Evolutionary conservation across 1,139 yeast genomes (phyloP).

Genomic region (Blastobotrys persicus): DNA sequence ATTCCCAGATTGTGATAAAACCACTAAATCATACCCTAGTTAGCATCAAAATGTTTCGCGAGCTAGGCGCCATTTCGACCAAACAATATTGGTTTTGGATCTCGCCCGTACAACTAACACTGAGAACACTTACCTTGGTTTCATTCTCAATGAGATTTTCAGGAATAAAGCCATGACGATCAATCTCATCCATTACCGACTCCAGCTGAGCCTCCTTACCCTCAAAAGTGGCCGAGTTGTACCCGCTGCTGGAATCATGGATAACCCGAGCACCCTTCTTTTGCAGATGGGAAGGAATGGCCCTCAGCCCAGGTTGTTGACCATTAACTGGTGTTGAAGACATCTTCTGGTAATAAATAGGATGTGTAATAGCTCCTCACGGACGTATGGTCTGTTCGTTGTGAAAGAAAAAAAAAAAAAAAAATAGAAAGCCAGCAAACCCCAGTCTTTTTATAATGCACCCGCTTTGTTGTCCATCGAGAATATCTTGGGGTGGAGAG

Average conservation of each 20-base stretch:
- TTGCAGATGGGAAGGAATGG: conserved; percentile 16
- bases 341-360: conserved; percentile 10
- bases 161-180: conserved; percentile 84
- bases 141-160: conserved; percentile 81
- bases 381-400: neutral
- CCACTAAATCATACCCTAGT: conserved; percentile 46
- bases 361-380: neutral
- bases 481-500: neutral
- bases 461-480: neutral
- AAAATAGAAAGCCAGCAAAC: neutral
- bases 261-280: conserved; percentile 23
- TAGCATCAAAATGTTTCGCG: no score
- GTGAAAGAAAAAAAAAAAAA: neutral
- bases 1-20: conserved; percentile 86
- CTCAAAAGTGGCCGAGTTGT: conserved; percentile 69
- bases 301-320: conserved; percentile 10
- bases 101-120: no score
- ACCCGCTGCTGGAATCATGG: conserved; percentile 47
- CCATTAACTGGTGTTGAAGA: conserved; percentile 13
- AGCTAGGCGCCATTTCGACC: no score
- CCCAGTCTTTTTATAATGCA: neutral
- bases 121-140: conserved; percentile 48
- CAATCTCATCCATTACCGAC: conserved; percentile 77
- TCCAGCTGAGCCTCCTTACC: conserved; percentile 83
- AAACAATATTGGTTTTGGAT: no score